Evolutionary conservation across 768 basidiomycete genomes (phyloP), one percentile per base, ranked within the genome.

Genomic region (Lentinula lateritia): DNA sequence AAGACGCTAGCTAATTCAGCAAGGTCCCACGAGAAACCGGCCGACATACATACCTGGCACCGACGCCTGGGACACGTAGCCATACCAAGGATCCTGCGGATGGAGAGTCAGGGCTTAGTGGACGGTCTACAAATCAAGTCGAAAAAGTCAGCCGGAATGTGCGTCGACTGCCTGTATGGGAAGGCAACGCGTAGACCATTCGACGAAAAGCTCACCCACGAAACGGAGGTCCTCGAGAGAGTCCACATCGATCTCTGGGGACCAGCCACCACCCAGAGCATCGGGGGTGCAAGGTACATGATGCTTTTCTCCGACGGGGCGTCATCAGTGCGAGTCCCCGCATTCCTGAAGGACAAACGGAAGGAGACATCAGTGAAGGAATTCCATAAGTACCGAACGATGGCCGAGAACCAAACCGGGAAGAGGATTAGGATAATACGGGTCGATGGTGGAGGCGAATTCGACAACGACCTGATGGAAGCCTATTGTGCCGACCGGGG

Each of bases 401-500:
- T 61, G 18, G 62, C 69, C 0, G 65, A 74, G 18, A 15, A 57
- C 0, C 70, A 71, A 39, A 65, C 63, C 0, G 60, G 64, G 4
- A 50, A 55, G 28, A 64, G 63, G 39, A 32, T 72, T 0, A 63
- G 62, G 13, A 45, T 39, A 0, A 60, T 72, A 3, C 48, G 63
- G 1, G 56, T 63, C 0, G 73, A 76, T 56, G 61, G 66, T 12
- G 75, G 74, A 5, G 65, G 66, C 2, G 72, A 75, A 62, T 75
- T 68, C 45, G 46, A 68, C 8, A 69, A 67, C 56, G 23, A 59
- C 0, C 53, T 68, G 6, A 73, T 72, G 52, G 35, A 66, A 6
- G 50, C 16, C 1, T 67, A 65, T 36, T 63, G 66, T 15, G n/a
- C 6, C 0, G 45, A 60, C 6, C 53, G 68, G 9, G 72, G 74